Percentiles rank a stretch among this genome's conserved stretches.
Evolutionary conservation across 441 rosid species (phyloP).

Genomic region (Populus hybrid): DNA sequence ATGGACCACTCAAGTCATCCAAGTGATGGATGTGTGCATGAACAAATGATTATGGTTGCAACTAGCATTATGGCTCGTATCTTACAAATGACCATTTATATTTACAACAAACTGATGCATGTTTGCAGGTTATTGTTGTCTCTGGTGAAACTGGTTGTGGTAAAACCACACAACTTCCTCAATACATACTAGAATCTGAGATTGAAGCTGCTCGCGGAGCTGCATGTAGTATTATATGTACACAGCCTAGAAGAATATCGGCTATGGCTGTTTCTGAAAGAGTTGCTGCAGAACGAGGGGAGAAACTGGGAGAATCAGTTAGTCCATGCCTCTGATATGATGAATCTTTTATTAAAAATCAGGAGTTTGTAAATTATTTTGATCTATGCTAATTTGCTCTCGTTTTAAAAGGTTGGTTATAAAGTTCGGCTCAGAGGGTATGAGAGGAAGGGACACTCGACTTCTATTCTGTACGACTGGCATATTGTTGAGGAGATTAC

Average conservation of each 20-base stretch:
- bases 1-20: not conserved
- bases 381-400: conserved; percentile 11
- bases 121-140: conserved; percentile 76
- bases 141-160: conserved; percentile 99
- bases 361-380: conserved; percentile 17
- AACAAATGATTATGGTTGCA: not conserved
- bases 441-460: conserved; percentile 89
- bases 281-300: conserved; percentile 97
- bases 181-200: conserved; percentile 90
- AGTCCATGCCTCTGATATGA: conserved; percentile 30
- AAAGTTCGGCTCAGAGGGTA: conserved; percentile 95
- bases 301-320: conserved; percentile 87
- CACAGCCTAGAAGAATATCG: conserved; percentile 97
- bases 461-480: conserved; percentile 96
- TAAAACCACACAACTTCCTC: conserved; percentile 97
- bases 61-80: not conserved
- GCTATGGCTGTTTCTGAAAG: conserved; percentile 96
- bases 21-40: not conserved
- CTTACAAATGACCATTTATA: not conserved
- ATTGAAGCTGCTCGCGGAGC: conserved; percentile 87
- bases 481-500: conserved; percentile 83
- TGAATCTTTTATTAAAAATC: conserved; percentile 14
- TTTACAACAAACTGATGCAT: not conserved
- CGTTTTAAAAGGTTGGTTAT: conserved; percentile 74
- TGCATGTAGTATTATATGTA: conserved; percentile 82